Base-by-base conservation (phyloP, 2,329 filamentous ascomycete species). In the Fusarium sp. region DNA sequence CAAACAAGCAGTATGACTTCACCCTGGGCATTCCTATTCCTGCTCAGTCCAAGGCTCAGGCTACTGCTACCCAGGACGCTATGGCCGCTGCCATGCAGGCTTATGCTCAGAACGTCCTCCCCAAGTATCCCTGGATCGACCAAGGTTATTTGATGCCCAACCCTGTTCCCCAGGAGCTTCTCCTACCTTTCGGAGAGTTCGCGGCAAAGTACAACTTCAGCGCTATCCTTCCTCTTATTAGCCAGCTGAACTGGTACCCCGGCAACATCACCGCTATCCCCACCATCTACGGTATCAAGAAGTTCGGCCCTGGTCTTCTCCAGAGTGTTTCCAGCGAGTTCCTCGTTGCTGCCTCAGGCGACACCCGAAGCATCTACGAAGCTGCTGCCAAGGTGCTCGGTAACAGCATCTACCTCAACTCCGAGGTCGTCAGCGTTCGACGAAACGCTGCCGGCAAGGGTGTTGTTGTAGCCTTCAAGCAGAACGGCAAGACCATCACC, bases 101-200 rank as follows among this genome's bases (percentile, higher is more conserved):
- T 10, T 77, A 77, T 34, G 30, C 48, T 5, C 30, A 70, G 26
- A 62, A 62, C 1, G 68, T 76, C 20, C 57, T 77, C 0, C 20
- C 68, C 8, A 76, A 66, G 30, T 77, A 77, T 18, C 55, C 70
- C 1, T 77, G 75, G 73, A n/a, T 77, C 10, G 75, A 77, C 26
- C 52, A 75, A 20, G 75, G 75, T 15, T 77, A 71, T 20, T 48
- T 76, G 0, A 22, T 76, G 2, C 70, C 75, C 20, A 32, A 30
- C 8, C 73, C 73, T 1, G 63, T 77, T 1, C 75, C 75, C 1
- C 13, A 76, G 11, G 75, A 77, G 24, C 73, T 77, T 7, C 51
- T 51, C 4, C 34, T 68, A 0, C 75, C 75, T 4, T 77, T 77
- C 17, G 73, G 68, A 0, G 30, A 73, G 10, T 77, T 77, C 22